Evolutionary conservation across 345 rosid species (phyloP).

Genomic region (Hibiscus tridactylites): DNA sequence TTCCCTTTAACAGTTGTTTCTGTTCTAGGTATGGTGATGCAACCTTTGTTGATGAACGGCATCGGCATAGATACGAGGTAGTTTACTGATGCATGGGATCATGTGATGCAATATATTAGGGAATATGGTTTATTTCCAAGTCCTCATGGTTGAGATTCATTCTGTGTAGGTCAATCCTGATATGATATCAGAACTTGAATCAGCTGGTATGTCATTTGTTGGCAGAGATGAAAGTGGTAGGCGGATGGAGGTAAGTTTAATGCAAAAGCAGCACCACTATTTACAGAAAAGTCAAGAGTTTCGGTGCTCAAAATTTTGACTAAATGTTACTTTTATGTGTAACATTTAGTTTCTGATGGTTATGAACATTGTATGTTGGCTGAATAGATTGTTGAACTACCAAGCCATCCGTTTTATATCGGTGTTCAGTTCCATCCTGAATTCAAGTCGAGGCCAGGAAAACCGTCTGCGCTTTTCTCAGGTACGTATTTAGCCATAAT

Average conservation of each 20-base stretch:
- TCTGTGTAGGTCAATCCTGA: slow-evolving; percentile 61
- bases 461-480: slow-evolving; percentile 79
- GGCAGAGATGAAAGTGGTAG: slow-evolving; percentile 65
- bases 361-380: slow-evolving; percentile 2
- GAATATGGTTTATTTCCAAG: neutral
- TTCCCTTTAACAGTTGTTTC: neutral
- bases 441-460: slow-evolving; percentile 90
- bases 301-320: neutral
- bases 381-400: slow-evolving; percentile 53
- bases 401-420: slow-evolving; percentile 50
- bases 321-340: neutral
- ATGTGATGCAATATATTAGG: neutral
- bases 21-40: slow-evolving; percentile 53
- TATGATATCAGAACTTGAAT: slow-evolving; percentile 54
- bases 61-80: slow-evolving; percentile 82
- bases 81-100: neutral
- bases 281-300: neutral
- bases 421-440: slow-evolving; percentile 96
- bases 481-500: slow-evolving; percentile 40
- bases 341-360: neutral
- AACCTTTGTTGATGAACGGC: slow-evolving; percentile 63
- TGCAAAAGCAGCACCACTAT: neutral
- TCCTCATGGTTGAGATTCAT: slow-evolving; percentile 1
- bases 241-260: slow-evolving; percentile 62
- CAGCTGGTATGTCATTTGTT: slow-evolving; percentile 65